Conservation (phyloP, 1,284 basidiomycete species). For the Sphagnurus paluster region DNA sequence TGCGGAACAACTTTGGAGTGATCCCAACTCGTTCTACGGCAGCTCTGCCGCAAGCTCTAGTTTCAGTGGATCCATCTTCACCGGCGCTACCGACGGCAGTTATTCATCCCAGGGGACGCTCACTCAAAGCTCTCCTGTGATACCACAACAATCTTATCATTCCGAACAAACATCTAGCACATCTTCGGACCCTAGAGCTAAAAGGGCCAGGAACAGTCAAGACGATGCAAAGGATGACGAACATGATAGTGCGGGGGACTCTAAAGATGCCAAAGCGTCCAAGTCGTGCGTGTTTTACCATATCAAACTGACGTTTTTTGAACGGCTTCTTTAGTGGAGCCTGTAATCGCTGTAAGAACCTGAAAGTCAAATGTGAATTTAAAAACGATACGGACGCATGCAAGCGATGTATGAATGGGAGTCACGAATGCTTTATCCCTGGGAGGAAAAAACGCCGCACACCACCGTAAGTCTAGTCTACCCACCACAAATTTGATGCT, state of each 20-base stretch:
- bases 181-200: conserved; percentile 24
- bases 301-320: not conserved
- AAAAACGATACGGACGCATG: conserved; percentile 66
- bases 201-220: conserved; percentile 28
- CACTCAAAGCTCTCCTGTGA: conserved; percentile 13
- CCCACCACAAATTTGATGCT: not conserved
- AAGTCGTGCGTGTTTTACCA: conserved; percentile 44
- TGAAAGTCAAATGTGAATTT: conserved; percentile 79
- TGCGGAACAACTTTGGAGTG: conserved; percentile 16
- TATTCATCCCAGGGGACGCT: conserved; percentile 25
- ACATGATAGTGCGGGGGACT: conserved; percentile 28
- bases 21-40: conserved; percentile 3
- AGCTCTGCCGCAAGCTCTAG: conserved; percentile 8
- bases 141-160: conserved; percentile 19
- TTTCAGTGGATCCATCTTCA: conserved; percentile 8
- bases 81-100: conserved; percentile 13
- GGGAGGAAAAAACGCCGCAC: conserved; percentile 73
- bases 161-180: conserved; percentile 16
- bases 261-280: conserved; percentile 33
- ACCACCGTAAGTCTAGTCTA: conserved; percentile 60
- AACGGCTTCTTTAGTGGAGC: conserved; percentile 24
- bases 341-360: conserved; percentile 63
- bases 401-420: conserved; percentile 64
- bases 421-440: conserved; percentile 71
- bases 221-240: conserved; percentile 33